A percentile compares a stretch with the other conserved stretches of the same genome.
phyloP scores from a whole-genome alignment of 1,284 basidiomycete genomes.

The Leucoagaricus sp. region DNA sequence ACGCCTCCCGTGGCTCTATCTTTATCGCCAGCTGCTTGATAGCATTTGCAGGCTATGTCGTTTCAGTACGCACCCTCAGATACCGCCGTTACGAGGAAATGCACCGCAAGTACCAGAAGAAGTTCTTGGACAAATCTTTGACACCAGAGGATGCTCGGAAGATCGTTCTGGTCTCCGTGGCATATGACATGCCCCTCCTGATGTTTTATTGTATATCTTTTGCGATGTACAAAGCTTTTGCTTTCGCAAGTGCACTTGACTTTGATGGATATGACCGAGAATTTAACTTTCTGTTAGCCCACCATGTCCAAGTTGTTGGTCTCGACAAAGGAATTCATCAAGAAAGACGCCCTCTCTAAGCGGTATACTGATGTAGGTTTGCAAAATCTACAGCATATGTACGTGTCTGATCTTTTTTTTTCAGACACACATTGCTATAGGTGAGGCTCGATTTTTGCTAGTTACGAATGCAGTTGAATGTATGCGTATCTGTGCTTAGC shows the following conservation, averaged over 20 bases:
- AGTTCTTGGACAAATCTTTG: conserved; percentile 33
- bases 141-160: conserved; percentile 46
- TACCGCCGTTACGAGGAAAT: conserved; percentile 38
- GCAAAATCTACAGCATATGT: too few species aligned
- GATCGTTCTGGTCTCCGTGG: conserved; percentile 32
- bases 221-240: conserved; percentile 52
- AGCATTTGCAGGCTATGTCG: conserved; percentile 25
- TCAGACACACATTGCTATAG: too few species aligned
- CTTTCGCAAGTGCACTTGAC: conserved; percentile 35
- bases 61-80: conserved; percentile 32
- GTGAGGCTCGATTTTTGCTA: conserved; percentile 37
- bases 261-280: background rate
- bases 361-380: conserved; percentile 46
- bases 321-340: conserved; percentile 38
- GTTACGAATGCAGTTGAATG: background rate
- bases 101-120: conserved; percentile 38
- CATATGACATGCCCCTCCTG: conserved; percentile 46
- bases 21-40: background rate
- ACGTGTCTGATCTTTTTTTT: conserved; percentile 46
- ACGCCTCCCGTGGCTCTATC: too few species aligned
- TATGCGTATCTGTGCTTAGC: conserved; percentile 22
- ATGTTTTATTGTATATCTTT: conserved; percentile 40
- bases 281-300: conserved; percentile 40
- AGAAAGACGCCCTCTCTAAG: conserved; percentile 35
- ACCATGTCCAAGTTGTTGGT: conserved; percentile 42